These are phyloP conservation scores for Eucalyptus brandiana DNA, from an alignment of 345 rosid species.

Conservation along the genomic window DNA sequence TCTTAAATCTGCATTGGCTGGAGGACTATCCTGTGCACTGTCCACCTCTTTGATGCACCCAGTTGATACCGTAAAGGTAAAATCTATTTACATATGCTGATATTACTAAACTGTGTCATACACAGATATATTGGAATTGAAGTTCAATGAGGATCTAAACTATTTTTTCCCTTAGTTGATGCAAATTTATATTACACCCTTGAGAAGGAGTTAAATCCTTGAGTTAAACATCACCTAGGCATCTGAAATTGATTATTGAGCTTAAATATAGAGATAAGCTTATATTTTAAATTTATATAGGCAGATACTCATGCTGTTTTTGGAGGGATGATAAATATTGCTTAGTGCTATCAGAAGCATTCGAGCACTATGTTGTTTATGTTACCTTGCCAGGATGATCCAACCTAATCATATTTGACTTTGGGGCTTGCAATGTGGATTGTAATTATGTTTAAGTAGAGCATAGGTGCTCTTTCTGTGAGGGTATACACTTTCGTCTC, in stretches of 20 bases:
- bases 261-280: neutral
- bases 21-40: constrained; percentile 92
- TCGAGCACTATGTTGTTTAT: neutral
- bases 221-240: neutral
- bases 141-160: neutral
- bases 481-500: neutral
- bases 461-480: neutral
- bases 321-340: neutral
- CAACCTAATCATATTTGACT: neutral
- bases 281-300: neutral
- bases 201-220: neutral
- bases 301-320: neutral
- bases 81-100: neutral
- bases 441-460: neutral
- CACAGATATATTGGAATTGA: neutral
- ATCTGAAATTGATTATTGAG: neutral
- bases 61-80: constrained; percentile 79
- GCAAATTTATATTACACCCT: neutral
- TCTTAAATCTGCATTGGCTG: constrained; percentile 91
- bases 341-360: neutral
- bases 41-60: constrained; percentile 86
- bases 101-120: neutral
- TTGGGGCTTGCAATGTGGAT: neutral
- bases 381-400: neutral
- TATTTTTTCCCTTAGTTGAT: neutral